phyloP scores from a whole-genome alignment of 2,329 filamentous ascomycete species.

The Colletotrichum horii region DNA sequence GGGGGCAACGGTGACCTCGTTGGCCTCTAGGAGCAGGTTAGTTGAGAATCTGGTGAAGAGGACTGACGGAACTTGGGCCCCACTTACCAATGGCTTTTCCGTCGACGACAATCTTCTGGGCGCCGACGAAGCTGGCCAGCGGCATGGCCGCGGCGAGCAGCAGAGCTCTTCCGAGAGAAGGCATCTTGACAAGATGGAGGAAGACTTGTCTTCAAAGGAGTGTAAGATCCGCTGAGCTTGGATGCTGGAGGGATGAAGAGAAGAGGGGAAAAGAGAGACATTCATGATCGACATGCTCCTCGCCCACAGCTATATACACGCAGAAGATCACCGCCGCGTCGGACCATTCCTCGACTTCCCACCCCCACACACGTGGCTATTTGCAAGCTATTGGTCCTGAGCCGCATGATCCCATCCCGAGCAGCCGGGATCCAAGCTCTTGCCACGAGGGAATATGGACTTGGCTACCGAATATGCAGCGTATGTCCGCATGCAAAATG shows the following conservation, averaged over 20 bases:
- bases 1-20: conserved; percentile 25
- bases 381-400: background rate
- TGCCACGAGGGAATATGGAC: conserved; percentile 4
- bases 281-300: background rate
- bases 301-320: background rate
- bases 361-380: background rate
- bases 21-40: background rate
- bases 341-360: background rate
- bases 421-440: background rate
- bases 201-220: background rate
- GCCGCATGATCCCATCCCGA: background rate
- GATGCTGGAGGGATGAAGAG: background rate
- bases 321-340: background rate
- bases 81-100: conserved; percentile 26
- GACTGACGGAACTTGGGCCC: background rate
- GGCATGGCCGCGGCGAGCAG: conserved; percentile 5
- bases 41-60: background rate
- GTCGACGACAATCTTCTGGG: conserved; percentile 29
- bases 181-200: conserved; percentile 8
- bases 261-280: background rate
- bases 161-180: conserved; percentile 1
- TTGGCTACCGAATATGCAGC: conserved; percentile 2
- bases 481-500: background rate
- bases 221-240: background rate
- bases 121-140: conserved; percentile 6